A percentile compares a stretch with the other conserved stretches of the same genome.
phyloP scores from a whole-genome alignment of 2,329 filamentous ascomycete species.

The Claviceps quebecensis region DNA sequence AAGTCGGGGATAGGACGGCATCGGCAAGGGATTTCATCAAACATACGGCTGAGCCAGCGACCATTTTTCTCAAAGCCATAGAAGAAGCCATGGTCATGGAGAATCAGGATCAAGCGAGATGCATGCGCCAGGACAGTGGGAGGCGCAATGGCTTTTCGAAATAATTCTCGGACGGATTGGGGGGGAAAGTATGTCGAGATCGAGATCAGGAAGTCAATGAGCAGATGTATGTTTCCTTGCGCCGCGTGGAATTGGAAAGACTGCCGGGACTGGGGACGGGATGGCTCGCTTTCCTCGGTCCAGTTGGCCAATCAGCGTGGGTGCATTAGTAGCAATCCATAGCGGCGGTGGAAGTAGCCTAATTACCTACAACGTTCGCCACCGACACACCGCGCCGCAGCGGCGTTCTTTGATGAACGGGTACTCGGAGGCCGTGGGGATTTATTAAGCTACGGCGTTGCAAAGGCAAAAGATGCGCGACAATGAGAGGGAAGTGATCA shows the following conservation, averaged over 20 bases:
- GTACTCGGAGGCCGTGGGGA: not conserved
- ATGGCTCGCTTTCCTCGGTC: slow-evolving; percentile 17
- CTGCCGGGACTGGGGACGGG: not conserved
- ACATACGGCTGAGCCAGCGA: slow-evolving; percentile 40
- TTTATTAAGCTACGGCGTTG: not conserved
- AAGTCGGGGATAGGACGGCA: slow-evolving; percentile 6
- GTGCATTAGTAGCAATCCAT: slow-evolving; percentile 6
- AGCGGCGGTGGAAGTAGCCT: slow-evolving; percentile 4
- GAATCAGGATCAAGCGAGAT: slow-evolving; percentile 16
- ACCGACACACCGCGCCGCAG: not conserved
- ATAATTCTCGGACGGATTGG: not conserved
- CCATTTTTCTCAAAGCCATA: slow-evolving; percentile 50
- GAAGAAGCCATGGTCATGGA: slow-evolving; percentile 42
- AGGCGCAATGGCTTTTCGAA: slow-evolving; percentile 2
- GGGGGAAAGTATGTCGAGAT: not conserved
- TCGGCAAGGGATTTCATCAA: slow-evolving; percentile 11
- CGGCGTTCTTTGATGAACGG: too few species aligned
- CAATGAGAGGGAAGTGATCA: too few species aligned
- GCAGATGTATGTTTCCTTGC: slow-evolving; percentile 3
- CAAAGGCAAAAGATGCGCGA: too few species aligned
- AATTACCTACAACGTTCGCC: not conserved
- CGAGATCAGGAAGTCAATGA: not conserved
- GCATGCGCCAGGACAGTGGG: slow-evolving; percentile 15
- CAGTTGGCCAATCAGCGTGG: slow-evolving; percentile 19
- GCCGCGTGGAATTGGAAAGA: slow-evolving; percentile 3